These are phyloP conservation scores for Plasmodium coatneyi DNA, from an alignment of 169 alveolate genomes.

Conservation along the genomic window DNA sequence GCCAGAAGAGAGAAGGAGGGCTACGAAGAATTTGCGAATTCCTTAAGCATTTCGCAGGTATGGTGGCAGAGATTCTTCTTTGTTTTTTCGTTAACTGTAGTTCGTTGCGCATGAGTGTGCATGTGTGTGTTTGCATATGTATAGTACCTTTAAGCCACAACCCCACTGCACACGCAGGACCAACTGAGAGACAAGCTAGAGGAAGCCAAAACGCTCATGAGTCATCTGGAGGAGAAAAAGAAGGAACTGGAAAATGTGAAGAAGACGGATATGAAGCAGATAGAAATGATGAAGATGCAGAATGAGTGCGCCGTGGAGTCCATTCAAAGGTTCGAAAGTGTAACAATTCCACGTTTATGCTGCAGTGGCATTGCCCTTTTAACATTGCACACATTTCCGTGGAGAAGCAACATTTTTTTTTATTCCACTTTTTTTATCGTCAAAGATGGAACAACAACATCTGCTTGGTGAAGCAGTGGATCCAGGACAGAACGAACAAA, in stretches of 20 bases:
- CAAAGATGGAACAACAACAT: constrained; percentile 71
- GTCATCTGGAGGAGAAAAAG: constrained; percentile 13
- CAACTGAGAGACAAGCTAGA: constrained; percentile 14
- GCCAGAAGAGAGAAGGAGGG: constrained; percentile 6
- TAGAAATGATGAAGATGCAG: constrained; percentile 60
- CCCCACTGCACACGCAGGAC: constrained; percentile 8
- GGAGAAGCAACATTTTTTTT: neutral
- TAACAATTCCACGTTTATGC: neutral
- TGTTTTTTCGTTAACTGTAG: neutral
- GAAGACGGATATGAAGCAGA: constrained; percentile 59
- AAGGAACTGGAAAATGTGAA: constrained; percentile 37
- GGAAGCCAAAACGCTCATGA: constrained; percentile 20
- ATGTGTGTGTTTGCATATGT: neutral
- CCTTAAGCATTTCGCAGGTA: constrained; percentile 42
- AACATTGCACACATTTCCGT: neutral
- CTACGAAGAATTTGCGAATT: constrained; percentile 2
- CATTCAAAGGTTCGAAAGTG: constrained; percentile 36
- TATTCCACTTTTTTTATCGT: neutral
- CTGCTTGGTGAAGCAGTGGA: constrained; percentile 60
- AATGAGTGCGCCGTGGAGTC: constrained; percentile 59
- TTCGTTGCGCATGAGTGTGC: neutral
- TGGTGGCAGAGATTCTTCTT: neutral
- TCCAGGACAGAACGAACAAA: constrained; percentile 51
- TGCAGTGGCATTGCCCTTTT: neutral
- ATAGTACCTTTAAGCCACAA: neutral